A percentile compares a stretch with the other conserved stretches of the same genome.
These are phyloP conservation scores for Dictyostelium intermedium DNA, from an alignment of 78 protist genomes.

Conservation along the genomic window DNA sequence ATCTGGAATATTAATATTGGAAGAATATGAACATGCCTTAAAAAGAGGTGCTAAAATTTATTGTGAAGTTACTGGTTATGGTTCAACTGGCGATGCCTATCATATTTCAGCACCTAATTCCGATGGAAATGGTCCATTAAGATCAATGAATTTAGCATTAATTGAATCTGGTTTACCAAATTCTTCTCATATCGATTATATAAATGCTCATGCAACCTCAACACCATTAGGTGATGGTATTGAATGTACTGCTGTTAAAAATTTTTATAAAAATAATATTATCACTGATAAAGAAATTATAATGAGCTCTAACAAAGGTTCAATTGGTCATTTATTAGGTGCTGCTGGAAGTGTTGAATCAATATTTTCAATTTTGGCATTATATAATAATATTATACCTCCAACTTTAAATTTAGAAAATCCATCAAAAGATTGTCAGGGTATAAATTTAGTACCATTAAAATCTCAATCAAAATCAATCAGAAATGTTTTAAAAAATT, in stretches of 20 bases:
- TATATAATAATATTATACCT: conserved; percentile 71
- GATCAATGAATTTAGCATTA: conserved; percentile 88
- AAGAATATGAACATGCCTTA: conserved; percentile 83
- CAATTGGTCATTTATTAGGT: conserved; percentile 97
- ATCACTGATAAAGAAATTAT: background rate
- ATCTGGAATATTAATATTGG: conserved; percentile 85
- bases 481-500: conserved; percentile 85
- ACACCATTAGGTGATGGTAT: conserved; percentile 94
- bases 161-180: conserved; percentile 12
- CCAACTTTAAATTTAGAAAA: conserved; percentile 80
- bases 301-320: conserved; percentile 87
- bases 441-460: conserved; percentile 22
- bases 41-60: conserved; percentile 86
- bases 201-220: conserved; percentile 98
- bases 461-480: conserved; percentile 19
- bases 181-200: conserved; percentile 79
- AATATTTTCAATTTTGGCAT: conserved; percentile 81
- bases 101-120: conserved; percentile 93
- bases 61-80: conserved; percentile 86
- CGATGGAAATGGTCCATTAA: conserved; percentile 86
- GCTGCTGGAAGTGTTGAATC: conserved; percentile 98
- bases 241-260: conserved; percentile 84
- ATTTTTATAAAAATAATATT: background rate
- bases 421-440: background rate
- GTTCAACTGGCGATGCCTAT: conserved; percentile 89